A percentile compares a stretch with the other conserved stretches of the same genome.
Evolutionary conservation across 108 stramenopile species (phyloP).

Genomic region (Cyclotella baltica): DNA sequence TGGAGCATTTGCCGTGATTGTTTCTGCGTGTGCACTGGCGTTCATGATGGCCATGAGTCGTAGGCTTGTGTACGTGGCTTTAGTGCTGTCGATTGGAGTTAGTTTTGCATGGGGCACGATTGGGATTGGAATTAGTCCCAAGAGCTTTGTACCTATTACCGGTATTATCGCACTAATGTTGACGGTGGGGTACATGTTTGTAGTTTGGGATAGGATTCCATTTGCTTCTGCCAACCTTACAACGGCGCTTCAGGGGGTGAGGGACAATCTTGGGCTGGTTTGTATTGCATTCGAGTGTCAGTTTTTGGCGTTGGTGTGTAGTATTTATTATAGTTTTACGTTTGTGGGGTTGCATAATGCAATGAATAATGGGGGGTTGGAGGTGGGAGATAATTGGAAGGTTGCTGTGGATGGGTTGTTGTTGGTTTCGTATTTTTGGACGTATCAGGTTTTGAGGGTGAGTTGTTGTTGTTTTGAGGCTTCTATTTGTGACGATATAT

Average conservation of each 20-base stretch:
- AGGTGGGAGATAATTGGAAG: slow-evolving; percentile 43
- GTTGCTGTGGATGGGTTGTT: slow-evolving; percentile 53
- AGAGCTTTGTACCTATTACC: slow-evolving; percentile 80
- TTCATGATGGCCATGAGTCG: slow-evolving; percentile 80
- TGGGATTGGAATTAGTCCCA: slow-evolving; percentile 84
- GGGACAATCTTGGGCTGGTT: slow-evolving; percentile 69
- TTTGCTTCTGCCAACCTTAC: slow-evolving; percentile 80
- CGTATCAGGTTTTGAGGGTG: slow-evolving; percentile 81
- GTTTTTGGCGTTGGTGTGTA: slow-evolving; percentile 70
- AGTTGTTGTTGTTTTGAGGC: slow-evolving; percentile 31
- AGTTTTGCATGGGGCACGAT: slow-evolving; percentile 89
- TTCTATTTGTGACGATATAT: too few species aligned
- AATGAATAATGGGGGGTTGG: slow-evolving; percentile 62
- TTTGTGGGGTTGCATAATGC: slow-evolving; percentile 81
- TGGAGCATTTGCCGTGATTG: slow-evolving; percentile 70
- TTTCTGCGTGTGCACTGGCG: slow-evolving; percentile 66
- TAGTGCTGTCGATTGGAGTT: slow-evolving; percentile 74
- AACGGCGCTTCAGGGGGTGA: slow-evolving; percentile 66
- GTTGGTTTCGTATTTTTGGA: slow-evolving; percentile 86
- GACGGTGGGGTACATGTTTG: slow-evolving; percentile 78
- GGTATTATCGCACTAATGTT: slow-evolving; percentile 82
- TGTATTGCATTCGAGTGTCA: slow-evolving; percentile 76
- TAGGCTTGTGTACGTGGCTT: slow-evolving; percentile 74
- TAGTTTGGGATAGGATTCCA: slow-evolving; percentile 83
- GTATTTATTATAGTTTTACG: slow-evolving; percentile 75